Base-by-base conservation (phyloP, 345 rosid species). In the Acer campestre region DNA sequence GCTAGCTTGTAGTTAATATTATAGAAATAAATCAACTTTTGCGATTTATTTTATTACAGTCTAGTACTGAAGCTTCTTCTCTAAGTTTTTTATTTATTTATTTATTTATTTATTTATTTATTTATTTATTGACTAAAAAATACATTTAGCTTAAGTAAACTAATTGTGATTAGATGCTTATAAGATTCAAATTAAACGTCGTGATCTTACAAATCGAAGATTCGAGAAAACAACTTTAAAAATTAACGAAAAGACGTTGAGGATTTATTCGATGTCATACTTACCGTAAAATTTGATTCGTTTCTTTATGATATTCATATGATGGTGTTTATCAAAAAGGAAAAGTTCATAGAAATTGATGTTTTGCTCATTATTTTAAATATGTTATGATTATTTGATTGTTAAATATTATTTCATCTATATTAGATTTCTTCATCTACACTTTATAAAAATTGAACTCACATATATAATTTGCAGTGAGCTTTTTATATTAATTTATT, bases 51-150 rank as follows among this genome's bases (percentile, higher is more conserved):
- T 35, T 35, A 35, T 35, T 35, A 35, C 38, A 35, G 38, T 35
- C 38, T 68, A 18, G 46, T 49, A 48, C 53, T 61, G 61, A 74
- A 74, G 71, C 67, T 59, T 74, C 22, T n/a, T 16, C n/a, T 51
- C 38, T 67, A 79, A 12, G 67, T 17, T 74, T 35, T 35, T 35
- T 31, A 0, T 29, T 29, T 29, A 2, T 29, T 29, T 2, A 2
- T 29, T 31, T 35, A 4, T 35, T 49, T 10, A 20, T 29, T 29
- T 29, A 2, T 29, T 29, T 2, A 2, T 29, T 31, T 35, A 4
- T 35, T 49, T 10, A 42, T 31, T 61, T 67, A 31, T 42, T 20
- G 38, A 67, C 1, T 65, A 44, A 78, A 44, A 78, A 48, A 73
- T 35, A 61, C 40, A 14, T 7, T 79, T 53, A 4, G 16, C 6